phyloP scores from a whole-genome alignment of 805 yeast species.

The Spathaspora gorwiae region DNA sequence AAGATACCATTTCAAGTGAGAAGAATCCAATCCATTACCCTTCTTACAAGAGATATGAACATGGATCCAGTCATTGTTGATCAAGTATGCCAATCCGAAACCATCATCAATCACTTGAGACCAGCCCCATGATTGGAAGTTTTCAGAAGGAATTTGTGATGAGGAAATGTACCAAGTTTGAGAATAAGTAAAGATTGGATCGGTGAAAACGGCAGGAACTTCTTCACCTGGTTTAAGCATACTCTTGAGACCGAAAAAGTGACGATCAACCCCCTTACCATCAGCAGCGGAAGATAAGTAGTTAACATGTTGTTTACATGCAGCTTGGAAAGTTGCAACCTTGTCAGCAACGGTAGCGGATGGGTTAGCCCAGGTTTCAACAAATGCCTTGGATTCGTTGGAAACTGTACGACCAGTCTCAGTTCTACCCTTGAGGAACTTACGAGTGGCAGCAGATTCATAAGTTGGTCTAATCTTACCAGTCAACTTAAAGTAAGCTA shows the following conservation, averaged over 20 bases:
- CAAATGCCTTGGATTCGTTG: conserved; percentile 63
- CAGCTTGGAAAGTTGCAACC: conserved; percentile 62
- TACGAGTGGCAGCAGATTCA: conserved; percentile 93
- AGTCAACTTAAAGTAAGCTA: conserved; percentile 80
- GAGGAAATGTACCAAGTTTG: conserved; percentile 83
- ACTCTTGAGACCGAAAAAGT: conserved; percentile 81
- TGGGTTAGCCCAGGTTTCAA: conserved; percentile 65
- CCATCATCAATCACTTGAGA: conserved; percentile 93
- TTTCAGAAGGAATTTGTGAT: conserved; percentile 77
- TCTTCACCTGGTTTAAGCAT: conserved; percentile 55
- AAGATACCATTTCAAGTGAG: conserved; percentile 60
- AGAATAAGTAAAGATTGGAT: conserved; percentile 73
- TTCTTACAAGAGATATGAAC: conserved; percentile 77
- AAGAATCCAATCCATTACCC: conserved; percentile 54
- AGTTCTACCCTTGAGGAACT: conserved; percentile 84
- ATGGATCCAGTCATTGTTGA: conserved; percentile 79
- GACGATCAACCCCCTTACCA: conserved; percentile 92
- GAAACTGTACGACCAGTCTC: conserved; percentile 90
- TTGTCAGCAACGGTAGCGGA: conserved; percentile 49
- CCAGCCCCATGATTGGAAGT: conserved; percentile 92
- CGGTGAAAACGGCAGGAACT: conserved; percentile 65
- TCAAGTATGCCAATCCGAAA: conserved; percentile 89
- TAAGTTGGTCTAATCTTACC: conserved; percentile 86
- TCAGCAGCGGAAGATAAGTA: conserved; percentile 74
- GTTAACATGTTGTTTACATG: conserved; percentile 67